A percentile compares a stretch with the other conserved stretches of the same genome.
Evolutionary conservation across 352 stramenopile genomes (phyloP).

Genomic region (Lagenidium giganteum): DNA sequence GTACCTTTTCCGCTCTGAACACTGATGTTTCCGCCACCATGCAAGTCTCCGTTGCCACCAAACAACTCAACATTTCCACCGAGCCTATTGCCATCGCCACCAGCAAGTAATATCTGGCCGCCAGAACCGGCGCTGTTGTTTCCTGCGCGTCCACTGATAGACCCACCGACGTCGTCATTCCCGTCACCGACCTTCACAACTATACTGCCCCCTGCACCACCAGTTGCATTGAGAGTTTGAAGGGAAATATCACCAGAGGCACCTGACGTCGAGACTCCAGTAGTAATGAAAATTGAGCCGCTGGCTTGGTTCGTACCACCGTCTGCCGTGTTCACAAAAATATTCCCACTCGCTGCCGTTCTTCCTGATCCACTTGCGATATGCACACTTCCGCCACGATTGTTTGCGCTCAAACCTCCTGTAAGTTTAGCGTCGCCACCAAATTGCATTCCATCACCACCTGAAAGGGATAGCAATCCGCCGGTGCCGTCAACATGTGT

Average conservation of each 20-base stretch:
- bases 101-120: constrained; percentile 15
- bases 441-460: constrained; percentile 1
- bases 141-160: constrained; percentile 21
- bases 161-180: constrained; percentile 15
- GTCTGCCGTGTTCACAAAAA: constrained; percentile 6
- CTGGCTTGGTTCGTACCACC: constrained; percentile 11
- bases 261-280: constrained; percentile 17
- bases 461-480: no score
- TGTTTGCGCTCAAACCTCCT: constrained; percentile 4
- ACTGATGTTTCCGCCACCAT: constrained; percentile 8
- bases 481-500: no score
- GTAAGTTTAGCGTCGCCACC: constrained; percentile 5
- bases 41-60: constrained; percentile 16
- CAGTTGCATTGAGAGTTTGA: constrained; percentile 19
- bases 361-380: constrained; percentile 15
- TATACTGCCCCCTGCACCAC: constrained; percentile 25
- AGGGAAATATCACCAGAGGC: constrained; percentile 14
- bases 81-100: constrained; percentile 10
- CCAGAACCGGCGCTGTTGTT: constrained; percentile 21
- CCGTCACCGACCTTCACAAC: constrained; percentile 21
- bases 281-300: constrained; percentile 18
- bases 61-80: constrained; percentile 22
- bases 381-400: constrained; percentile 8
- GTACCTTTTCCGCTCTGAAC: not conserved
- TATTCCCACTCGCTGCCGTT: constrained; percentile 9